Evolutionary conservation across 352 stramenopile genomes (phyloP).

Genomic region (Phytophthora nicotianae): DNA sequence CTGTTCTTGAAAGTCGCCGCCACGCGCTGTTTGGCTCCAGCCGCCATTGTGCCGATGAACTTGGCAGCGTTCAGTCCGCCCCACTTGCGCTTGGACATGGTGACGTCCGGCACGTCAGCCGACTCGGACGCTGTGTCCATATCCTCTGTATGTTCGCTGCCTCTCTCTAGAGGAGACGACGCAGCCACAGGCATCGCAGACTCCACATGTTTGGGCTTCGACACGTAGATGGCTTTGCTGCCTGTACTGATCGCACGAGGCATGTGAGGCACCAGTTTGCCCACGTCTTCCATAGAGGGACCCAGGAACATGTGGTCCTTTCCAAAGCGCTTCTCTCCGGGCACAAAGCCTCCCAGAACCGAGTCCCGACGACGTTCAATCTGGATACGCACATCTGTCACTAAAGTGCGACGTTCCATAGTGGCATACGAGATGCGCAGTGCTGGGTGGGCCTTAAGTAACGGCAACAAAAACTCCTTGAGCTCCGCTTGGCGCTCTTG

Average conservation of each 20-base stretch:
- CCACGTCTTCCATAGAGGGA: slow-evolving; percentile 63
- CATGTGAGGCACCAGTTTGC: slow-evolving; percentile 75
- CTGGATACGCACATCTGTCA: slow-evolving; percentile 79
- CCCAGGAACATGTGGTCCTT: slow-evolving; percentile 75
- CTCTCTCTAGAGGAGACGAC: slow-evolving; percentile 28
- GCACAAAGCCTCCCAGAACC: slow-evolving; percentile 55
- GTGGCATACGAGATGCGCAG: slow-evolving; percentile 73
- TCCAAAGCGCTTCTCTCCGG: slow-evolving; percentile 68
- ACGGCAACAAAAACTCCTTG: slow-evolving; percentile 62
- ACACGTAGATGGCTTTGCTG: slow-evolving; percentile 77
- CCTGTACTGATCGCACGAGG: slow-evolving; percentile 51
- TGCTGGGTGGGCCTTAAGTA: slow-evolving; percentile 75
- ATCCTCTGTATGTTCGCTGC: slow-evolving; percentile 41
- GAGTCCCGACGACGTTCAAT: slow-evolving; percentile 75
- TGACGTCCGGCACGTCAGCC: slow-evolving; percentile 21
- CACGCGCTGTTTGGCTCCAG: slow-evolving; percentile 71
- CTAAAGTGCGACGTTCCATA: slow-evolving; percentile 72
- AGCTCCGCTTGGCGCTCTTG: slow-evolving; percentile 62
- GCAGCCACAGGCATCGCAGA: slow-evolving; percentile 8
- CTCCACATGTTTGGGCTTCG: slow-evolving; percentile 55
- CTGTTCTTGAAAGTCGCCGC: slow-evolving; percentile 66
- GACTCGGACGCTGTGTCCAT: slow-evolving; percentile 35
- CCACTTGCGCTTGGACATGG: slow-evolving; percentile 53
- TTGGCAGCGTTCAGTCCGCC: slow-evolving; percentile 64
- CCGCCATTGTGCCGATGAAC: slow-evolving; percentile 75